Base-by-base conservation (phyloP, 441 rosid species). In the Jatropha multifida region DNA sequence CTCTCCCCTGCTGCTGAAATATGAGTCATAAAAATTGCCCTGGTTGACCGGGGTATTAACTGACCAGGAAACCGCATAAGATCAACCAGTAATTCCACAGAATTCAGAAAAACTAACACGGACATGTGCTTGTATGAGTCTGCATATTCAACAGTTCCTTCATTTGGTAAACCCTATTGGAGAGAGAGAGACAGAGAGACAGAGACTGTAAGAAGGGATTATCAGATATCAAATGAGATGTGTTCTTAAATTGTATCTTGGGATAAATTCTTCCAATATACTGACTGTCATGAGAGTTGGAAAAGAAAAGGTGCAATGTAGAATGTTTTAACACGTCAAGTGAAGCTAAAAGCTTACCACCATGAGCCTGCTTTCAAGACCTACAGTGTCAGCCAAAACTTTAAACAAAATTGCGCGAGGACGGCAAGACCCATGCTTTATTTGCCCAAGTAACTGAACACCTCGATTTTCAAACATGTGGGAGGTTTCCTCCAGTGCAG, bases 1-100 rank as follows among this genome's bases (percentile, higher is more conserved):
- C 98, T 94, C 89, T 96, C 99, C 86, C 98, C 99, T 74, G 96
- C 94, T 40, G 97, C 95, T 77, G 98, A 88, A 73, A 92, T 86
- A 85, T 96, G 99, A 81, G 97, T 88, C 99, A 93, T 93, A 81
- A 87, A 88, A 55, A 94, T 89, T 54, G 98, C 99, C 76, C 87
- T 94, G 62, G 98, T 88, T 71, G 99, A 87, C 70, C 84, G 79
- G 9, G 98, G 98, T 77, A 92, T 94, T 75, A 96, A 84, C 88
- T 91, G 93, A 73, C 98, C 98, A 14, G 99, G 99, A 86, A 88
- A 89, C 52, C 98, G 90, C 97, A 96, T 91, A 48, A 96, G 96
- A 83, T 96, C 99, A 65, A 96, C 97, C 83, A 96, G 85, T 82
- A 91, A 83, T 81, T 96, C 99, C 84, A 87, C 88, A 71, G 99